Conservation (phyloP, 1,284 basidiomycete species). For the Trichosporon ovoides region DNA sequence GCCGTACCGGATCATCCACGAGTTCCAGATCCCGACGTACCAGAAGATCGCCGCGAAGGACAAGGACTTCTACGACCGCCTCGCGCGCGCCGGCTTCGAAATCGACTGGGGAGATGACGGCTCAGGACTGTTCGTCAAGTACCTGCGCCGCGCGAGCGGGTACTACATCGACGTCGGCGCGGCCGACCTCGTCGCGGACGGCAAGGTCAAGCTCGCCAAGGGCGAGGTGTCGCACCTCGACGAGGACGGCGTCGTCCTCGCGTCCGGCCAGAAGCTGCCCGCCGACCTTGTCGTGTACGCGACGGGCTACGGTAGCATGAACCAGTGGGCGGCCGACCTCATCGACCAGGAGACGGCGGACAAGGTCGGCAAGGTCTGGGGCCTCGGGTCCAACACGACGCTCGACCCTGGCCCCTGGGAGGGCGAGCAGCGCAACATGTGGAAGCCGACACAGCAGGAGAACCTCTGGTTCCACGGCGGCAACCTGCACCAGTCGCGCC, state of each 20-base stretch:
- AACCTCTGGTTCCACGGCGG: slow-evolving; percentile 20
- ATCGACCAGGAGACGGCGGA: slow-evolving; percentile 17
- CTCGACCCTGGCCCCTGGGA: slow-evolving; percentile 21
- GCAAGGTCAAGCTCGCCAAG: slow-evolving; percentile 24
- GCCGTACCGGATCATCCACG: slow-evolving; percentile 50
- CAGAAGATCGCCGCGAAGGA: slow-evolving; percentile 17
- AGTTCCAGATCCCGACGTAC: slow-evolving; percentile 56
- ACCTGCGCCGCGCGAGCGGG: slow-evolving; percentile 18
- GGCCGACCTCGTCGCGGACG: slow-evolving; percentile 23
- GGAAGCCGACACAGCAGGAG: slow-evolving; percentile 16
- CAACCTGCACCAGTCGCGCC: slow-evolving; percentile 19
- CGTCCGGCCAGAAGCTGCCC: slow-evolving; percentile 10
- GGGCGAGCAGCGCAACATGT: slow-evolving; percentile 23
- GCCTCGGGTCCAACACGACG: slow-evolving; percentile 16
- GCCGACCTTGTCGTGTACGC: slow-evolving; percentile 22
- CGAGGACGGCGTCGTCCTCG: slow-evolving; percentile 17
- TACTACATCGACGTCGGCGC: slow-evolving; percentile 25
- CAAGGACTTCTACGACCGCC: slow-evolving; percentile 16
- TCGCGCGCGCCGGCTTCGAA: slow-evolving; percentile 21
- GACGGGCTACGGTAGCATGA: slow-evolving; percentile 21
- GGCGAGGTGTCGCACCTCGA: slow-evolving; percentile 23
- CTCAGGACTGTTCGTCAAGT: slow-evolving; percentile 20
- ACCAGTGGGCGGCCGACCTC: slow-evolving; percentile 17
- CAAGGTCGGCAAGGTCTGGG: slow-evolving; percentile 20
- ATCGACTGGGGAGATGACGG: slow-evolving; percentile 26